These are phyloP conservation scores for Corrigiola litoralis DNA, from an alignment of 179 eudicot genomes.

Conservation along the genomic window DNA sequence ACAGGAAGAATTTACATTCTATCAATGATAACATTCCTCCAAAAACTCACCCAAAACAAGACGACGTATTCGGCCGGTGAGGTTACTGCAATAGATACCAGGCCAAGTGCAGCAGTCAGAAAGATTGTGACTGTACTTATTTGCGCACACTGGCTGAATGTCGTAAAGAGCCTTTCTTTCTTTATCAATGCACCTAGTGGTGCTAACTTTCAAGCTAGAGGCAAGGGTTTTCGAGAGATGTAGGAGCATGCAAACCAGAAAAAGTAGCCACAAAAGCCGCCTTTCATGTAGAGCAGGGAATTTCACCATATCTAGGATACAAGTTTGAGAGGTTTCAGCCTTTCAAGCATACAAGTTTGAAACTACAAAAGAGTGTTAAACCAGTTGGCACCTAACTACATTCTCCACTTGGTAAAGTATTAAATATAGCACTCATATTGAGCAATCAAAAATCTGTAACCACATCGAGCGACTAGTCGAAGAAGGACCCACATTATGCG, in stretches of 20 bases:
- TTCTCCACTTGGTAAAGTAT: no score
- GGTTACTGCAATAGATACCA: conserved; percentile 15
- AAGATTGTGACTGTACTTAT: background rate
- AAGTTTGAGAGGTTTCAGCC: background rate
- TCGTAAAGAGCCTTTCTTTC: conserved; percentile 9
- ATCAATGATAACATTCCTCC: background rate
- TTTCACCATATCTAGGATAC: background rate
- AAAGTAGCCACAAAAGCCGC: background rate
- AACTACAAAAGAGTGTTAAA: background rate
- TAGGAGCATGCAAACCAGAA: conserved; percentile 11
- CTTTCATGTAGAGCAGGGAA: background rate
- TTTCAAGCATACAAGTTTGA: background rate
- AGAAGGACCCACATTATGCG: no score
- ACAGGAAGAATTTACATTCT: no score
- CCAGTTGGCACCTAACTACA: no score
- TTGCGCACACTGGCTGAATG: background rate
- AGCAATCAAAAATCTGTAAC: no score
- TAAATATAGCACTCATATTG: no score
- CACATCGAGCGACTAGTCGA: no score
- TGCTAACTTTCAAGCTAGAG: background rate
- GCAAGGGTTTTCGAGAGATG: background rate
- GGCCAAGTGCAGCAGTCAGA: conserved; percentile 20
- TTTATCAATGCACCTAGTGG: background rate
- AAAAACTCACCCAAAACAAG: background rate
- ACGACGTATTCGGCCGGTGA: background rate